Base-by-base conservation (phyloP, 148 eudicot genomes). In the Chenopodium suecicum region DNA sequence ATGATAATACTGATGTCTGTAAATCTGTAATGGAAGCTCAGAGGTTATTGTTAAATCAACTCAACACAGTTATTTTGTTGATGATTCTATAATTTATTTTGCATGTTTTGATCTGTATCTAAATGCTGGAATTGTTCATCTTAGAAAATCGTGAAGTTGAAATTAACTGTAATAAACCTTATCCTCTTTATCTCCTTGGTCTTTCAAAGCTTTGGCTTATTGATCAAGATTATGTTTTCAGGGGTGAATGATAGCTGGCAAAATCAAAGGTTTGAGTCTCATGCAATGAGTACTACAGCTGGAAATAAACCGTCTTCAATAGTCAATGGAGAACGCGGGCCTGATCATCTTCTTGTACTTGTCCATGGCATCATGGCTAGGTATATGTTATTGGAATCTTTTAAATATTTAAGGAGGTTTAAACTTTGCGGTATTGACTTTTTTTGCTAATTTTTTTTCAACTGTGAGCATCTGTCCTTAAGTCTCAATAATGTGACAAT, bases 311-410 rank as follows among this genome's bases (percentile, higher is more conserved):
- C 82, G 23, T 85, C 91, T 70, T 85, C 93, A n/a, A 76, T 78
- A 73, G 75, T 84, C 72, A 47, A 83, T 72, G 83, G 77, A 73
- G 86, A 91, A 62, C 82, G 84, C 63, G 88, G 84, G 73, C 98
- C 94, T 23, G 98, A 95, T 83, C 98, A 95, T 87, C 98, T 95
- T 84, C 91, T 95, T 79, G 98, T 95, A 31, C 98, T 95, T 86
- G 98, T 95, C 81, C 98, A 95, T 84, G 98, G 98, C 77, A 95
- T 95, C 78, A 82, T 93, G 86, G 98, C 94, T 12, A 93, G 98
- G 98, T 95, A 89, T 70, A 79, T 58, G n/a, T 73, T 44, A 72
- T 75, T 75, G 27, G 31, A 50, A 23, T 73, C 44, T 72, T 75
- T 13, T 65, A 48, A 46, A 32, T 23, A 7, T 50, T 65, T 20